These are phyloP conservation scores for Colletotrichum salicis DNA, from an alignment of 2,329 filamentous ascomycete genomes.

Conservation along the genomic window DNA sequence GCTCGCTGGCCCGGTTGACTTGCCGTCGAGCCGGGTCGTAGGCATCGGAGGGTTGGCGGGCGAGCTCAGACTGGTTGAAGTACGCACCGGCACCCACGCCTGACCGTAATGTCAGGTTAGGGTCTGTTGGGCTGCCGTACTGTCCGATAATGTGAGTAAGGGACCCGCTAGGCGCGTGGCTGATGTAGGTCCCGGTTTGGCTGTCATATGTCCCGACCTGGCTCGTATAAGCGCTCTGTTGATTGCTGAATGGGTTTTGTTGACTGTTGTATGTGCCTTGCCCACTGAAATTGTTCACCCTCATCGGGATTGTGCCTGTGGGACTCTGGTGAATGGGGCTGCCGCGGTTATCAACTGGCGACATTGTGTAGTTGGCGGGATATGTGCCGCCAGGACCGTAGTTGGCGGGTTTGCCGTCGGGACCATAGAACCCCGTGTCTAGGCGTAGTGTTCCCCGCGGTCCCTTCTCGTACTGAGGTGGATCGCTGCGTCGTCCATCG, in stretches of 20 bases:
- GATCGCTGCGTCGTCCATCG: slow-evolving; percentile 29
- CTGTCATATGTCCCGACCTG: slow-evolving; percentile 23
- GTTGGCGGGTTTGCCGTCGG: slow-evolving; percentile 26
- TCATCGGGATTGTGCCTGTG: slow-evolving; percentile 19
- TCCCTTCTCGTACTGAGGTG: slow-evolving; percentile 42
- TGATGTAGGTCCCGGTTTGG: slow-evolving; percentile 37
- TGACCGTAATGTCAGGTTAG: slow-evolving; percentile 46
- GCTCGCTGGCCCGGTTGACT: slow-evolving; percentile 57
- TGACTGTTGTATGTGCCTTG: slow-evolving; percentile 21
- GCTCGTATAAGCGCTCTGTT: not conserved
- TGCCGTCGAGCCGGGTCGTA: slow-evolving; percentile 48
- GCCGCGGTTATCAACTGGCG: slow-evolving; percentile 23
- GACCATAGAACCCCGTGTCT: slow-evolving; percentile 40
- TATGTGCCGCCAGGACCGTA: slow-evolving; percentile 16
- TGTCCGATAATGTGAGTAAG: slow-evolving; percentile 26
- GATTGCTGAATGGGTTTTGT: slow-evolving; percentile 16
- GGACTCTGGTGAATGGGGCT: slow-evolving; percentile 33
- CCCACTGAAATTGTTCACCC: slow-evolving; percentile 21
- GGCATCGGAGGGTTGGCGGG: slow-evolving; percentile 48
- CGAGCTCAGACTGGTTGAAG: slow-evolving; percentile 52
- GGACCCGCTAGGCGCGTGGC: slow-evolving; percentile 30
- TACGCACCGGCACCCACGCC: slow-evolving; percentile 49
- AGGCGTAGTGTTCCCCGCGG: slow-evolving; percentile 35
- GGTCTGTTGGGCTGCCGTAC: slow-evolving; percentile 34
- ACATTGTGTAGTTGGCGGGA: slow-evolving; percentile 23